Base-by-base conservation (phyloP, 192 early-diverging fungal species). In the Linnemannia elongata region DNA sequence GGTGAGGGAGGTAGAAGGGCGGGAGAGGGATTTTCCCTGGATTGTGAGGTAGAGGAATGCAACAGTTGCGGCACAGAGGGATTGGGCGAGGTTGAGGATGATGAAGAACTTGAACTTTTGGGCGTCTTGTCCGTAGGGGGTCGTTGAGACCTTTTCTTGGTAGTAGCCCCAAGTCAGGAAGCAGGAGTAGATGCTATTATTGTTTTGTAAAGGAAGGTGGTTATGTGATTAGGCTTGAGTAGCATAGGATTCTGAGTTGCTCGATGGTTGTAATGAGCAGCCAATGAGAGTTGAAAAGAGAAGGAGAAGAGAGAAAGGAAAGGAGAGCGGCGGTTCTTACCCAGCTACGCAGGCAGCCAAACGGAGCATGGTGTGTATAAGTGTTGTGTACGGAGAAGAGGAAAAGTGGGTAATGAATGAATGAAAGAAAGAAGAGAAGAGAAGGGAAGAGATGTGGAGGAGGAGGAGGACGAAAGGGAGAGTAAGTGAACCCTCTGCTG, bases 121-220 rank as follows among this genome's bases (percentile, higher is more conserved):
- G 36, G 88, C 89, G 81, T 93, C 91, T 63, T 88, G 91, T 27
- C 93, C 94, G 74, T 99, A 99, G 18, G 91, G 86, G 12, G 93
- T 94, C 22, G 95, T 97, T 0, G 95, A 96, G 44, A 99, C 96
- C 45, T 96, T 93, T 91, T 99, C 98, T 88, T 98, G 98, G 57
- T 96, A 94, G 41, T 97, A 89, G 24, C 96, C 97, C 98, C 98
- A 99, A 27, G 97, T 96, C 81, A 99, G 85, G 83, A 98, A 99
- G 92, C 97, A 99, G 41, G 93, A 88, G 84, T 99, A 99, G 72
- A 99, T 99, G 41, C 98, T 87, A 71, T 57, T 6, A 27, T 57
- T 57, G 30, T 66, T 33, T 33, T 30, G 24, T 22, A 13, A 55
- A 27, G 15, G 2, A 17, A 30, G 42, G 20, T n/a, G 68, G 68